Evolutionary conservation across 257 asterid species (phyloP), one percentile per base, ranked within the genome.

Genomic region (Jaltomata sinuosa): DNA sequence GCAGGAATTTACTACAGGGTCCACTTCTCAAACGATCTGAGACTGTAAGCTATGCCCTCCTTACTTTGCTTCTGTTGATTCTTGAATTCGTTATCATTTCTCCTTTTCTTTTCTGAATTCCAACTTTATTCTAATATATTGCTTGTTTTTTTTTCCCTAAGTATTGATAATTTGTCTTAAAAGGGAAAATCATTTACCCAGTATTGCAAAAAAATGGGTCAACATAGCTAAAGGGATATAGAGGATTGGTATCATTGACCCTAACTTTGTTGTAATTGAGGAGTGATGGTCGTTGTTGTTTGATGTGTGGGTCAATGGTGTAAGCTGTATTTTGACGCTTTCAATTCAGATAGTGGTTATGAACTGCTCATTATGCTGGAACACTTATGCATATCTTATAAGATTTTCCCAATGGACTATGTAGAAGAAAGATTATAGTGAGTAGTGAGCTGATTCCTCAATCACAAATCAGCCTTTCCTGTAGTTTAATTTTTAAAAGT

Each of bases 1-100:
- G 98, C 72, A 90, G 97, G 74, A 92, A 97, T 90, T 90, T 97
- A 64, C 94, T 97, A 82, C 99, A 97, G 83, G 98, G 99, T 11
- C 98, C 98, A 55, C 97, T 97, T 82, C 93, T 97, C 84, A 97
- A 97, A 91, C 93, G 99, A 95, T 97, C 99, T 84, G 99, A 97
- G 89, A 97, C 99, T 90, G 99, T 97, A 88, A 69, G 85, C 36
- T 47, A 25, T 36, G 55, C 50, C 53, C 34, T 34, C 42, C 83
- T 59, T 57, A 15, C n/a, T 18, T 19, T 21, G 42, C 31, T 10
- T 59, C 59, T 45, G 25, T 29, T 31, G 21, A 27, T 64, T 57
- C 21, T 12, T 3, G 47, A 36, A 22, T 10, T 81, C 59, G 55
- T n/a, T 19, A 50, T 27, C 76, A n/a, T 27, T 11, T 55, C 19